Base-by-base conservation (phyloP, 2,329 filamentous ascomycete genomes). In the Penicillium sp. region DNA sequence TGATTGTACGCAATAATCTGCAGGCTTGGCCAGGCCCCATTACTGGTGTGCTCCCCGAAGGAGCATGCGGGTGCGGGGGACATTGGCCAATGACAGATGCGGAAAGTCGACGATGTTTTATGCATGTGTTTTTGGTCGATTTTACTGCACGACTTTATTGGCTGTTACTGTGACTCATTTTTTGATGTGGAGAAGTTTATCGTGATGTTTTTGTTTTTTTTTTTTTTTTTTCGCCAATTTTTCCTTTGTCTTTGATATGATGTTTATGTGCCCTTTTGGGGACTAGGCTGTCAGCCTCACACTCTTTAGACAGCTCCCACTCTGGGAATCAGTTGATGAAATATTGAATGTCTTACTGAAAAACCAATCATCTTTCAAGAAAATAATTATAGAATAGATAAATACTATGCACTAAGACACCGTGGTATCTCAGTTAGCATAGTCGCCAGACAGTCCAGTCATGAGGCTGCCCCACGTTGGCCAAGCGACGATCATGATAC, bases 21-120 rank as follows among this genome's bases (percentile, higher is more conserved):
- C 33, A 29, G 16, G 16, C 44, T 53, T 48, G 50, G 44, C 44
- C 34, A 29, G 15, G 2, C 41, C 19, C 36, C 41, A 13, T 54
- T 21, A 39, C 33, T 57, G 50, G 44, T 44, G 10, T 39, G 11
- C 29, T 43, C 19, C 36, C 29, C 1, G 21, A 27, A 16, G n/a
- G 47, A 23, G 15, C 13, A 40, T 52, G 48, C 33, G 25, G 31
- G 40, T 56, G 53, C 23, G 43, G 50, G 5, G 3, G 43, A 39
- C 13, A 50, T 53, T 43, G 53, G 44, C 55, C 55, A 57, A 57
- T 57, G 38, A 43, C 38, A 21, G 36, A 54, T 10, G 44, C 31
- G 36, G 55, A 43, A 44, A 43, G 15, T 54, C 50, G 55, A 21
- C 50, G 36, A 27, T 41, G 27, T 48, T 54, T 45, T 33, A 43